Conservation (phyloP, 169 alveolate species). For the Cryptosporidium ubiquitum region DNA sequence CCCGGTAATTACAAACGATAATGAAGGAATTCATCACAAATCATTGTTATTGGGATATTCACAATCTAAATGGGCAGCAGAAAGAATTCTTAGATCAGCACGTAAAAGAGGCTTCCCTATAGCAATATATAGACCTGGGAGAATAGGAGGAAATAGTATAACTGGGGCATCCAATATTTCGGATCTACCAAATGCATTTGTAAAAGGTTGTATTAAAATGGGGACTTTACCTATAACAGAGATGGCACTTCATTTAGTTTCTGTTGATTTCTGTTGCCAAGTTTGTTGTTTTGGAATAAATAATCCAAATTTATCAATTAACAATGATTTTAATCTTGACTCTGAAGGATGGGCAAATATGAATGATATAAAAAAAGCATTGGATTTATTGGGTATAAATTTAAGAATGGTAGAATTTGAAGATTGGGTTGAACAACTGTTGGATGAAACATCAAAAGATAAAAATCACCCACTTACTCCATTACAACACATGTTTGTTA, state of each 20-base stretch:
- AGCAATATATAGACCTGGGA: slow-evolving; percentile 64
- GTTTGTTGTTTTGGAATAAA: slow-evolving; percentile 38
- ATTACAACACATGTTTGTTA: slow-evolving; percentile 68
- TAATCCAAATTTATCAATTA: slow-evolving; percentile 25
- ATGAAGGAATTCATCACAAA: slow-evolving; percentile 45
- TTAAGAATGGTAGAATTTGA: slow-evolving; percentile 48
- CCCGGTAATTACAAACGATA: slow-evolving; percentile 46
- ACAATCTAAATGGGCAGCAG: slow-evolving; percentile 74
- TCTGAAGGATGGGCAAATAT: slow-evolving; percentile 43
- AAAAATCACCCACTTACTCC: slow-evolving; percentile 61
- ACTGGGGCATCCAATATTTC: slow-evolving; percentile 67
- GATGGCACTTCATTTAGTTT: slow-evolving; percentile 65
- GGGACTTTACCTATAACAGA: slow-evolving; percentile 49
- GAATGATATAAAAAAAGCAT: slow-evolving; percentile 44
- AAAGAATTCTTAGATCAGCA: slow-evolving; percentile 38
- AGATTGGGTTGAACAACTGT: slow-evolving; percentile 23
- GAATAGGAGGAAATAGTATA: slow-evolving; percentile 68
- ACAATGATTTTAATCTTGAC: slow-evolving; percentile 37
- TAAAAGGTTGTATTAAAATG: slow-evolving; percentile 63
- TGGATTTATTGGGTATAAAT: slow-evolving; percentile 2
- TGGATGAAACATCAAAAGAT: slow-evolving; percentile 11
- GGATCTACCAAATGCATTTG: slow-evolving; percentile 72
- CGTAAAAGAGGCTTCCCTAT: slow-evolving; percentile 47
- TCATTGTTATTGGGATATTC: slow-evolving; percentile 57
- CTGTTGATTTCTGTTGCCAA: slow-evolving; percentile 62